Percentiles rank a stretch among this genome's conserved stretches.
These are phyloP conservation scores for Venturia pyrina DNA, from an alignment of 2,329 filamentous ascomycete genomes.

Conservation along the genomic window DNA sequence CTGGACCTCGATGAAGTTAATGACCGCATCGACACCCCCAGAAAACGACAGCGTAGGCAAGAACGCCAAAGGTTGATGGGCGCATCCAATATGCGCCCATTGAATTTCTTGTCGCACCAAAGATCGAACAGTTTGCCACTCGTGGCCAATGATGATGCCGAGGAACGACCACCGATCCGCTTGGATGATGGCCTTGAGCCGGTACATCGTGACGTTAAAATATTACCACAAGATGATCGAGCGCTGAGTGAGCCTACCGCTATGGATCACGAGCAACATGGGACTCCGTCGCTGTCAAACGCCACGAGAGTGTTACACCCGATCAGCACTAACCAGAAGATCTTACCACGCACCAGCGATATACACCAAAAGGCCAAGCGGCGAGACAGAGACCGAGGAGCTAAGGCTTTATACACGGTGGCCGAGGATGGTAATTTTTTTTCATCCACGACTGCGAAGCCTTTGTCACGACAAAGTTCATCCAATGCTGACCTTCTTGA, in stretches of 20 bases:
- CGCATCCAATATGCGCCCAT: not conserved
- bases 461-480: not conserved
- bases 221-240: not conserved
- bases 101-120: not conserved
- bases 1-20: constrained; percentile 35
- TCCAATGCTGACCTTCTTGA: constrained; percentile 2
- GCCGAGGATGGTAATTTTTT: constrained; percentile 6
- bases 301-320: constrained; percentile 15
- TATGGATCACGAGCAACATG: not conserved
- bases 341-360: constrained; percentile 11
- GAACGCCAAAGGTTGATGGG: not conserved
- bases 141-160: not conserved
- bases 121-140: not conserved
- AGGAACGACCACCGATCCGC: not conserved
- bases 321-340: constrained; percentile 17
- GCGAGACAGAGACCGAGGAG: not conserved
- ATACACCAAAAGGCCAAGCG: not conserved
- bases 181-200: not conserved
- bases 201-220: not conserved
- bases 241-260: not conserved
- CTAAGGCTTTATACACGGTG: not conserved
- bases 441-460: not conserved
- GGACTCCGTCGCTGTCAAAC: constrained; percentile 10
- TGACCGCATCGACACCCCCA: constrained; percentile 24
- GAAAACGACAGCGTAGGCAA: constrained; percentile 14